Percentiles rank a stretch among this genome's conserved stretches.
Evolutionary conservation across 1,284 basidiomycete genomes (phyloP).

Genomic region (Testicularia cyperi): DNA sequence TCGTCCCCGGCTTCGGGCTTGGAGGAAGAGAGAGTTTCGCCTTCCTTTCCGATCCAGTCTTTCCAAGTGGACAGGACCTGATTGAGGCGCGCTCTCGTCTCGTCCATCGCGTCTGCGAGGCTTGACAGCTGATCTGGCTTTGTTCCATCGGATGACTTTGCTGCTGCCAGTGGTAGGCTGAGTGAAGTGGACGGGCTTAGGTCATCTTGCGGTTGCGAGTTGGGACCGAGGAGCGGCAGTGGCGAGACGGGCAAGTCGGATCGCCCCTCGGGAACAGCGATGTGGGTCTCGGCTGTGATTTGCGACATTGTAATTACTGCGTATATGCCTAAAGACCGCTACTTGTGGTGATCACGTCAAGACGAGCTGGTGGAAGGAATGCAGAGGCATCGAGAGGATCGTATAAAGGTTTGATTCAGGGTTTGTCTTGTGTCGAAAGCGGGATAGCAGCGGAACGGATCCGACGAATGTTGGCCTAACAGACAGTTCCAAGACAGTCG

Average conservation of each 20-base stretch:
- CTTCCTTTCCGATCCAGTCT: slow-evolving; percentile 29
- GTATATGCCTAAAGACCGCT: no score
- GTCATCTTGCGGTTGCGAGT: background rate
- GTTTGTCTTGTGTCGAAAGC: no score
- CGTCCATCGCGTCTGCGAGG: slow-evolving; percentile 24
- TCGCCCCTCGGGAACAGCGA: no score
- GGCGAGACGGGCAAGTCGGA: no score
- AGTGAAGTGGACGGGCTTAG: slow-evolving; percentile 21
- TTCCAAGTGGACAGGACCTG: slow-evolving; percentile 24
- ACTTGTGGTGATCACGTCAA: background rate
- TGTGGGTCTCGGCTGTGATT: slow-evolving; percentile 13
- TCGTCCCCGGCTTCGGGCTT: background rate
- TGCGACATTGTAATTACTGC: background rate
- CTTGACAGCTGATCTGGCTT: slow-evolving; percentile 5
- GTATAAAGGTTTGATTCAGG: background rate
- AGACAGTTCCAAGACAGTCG: background rate
- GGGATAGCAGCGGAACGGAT: no score
- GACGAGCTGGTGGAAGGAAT: background rate
- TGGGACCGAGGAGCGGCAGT: no score
- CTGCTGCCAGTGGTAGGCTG: slow-evolving; percentile 1
- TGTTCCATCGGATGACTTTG: no score
- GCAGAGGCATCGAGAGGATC: background rate
- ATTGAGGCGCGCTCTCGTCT: slow-evolving; percentile 13
- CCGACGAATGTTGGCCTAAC: no score
- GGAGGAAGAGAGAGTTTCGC: background rate